phyloP scores from a whole-genome alignment of 2,329 filamentous ascomycete species.

The Exophiala sp. region DNA sequence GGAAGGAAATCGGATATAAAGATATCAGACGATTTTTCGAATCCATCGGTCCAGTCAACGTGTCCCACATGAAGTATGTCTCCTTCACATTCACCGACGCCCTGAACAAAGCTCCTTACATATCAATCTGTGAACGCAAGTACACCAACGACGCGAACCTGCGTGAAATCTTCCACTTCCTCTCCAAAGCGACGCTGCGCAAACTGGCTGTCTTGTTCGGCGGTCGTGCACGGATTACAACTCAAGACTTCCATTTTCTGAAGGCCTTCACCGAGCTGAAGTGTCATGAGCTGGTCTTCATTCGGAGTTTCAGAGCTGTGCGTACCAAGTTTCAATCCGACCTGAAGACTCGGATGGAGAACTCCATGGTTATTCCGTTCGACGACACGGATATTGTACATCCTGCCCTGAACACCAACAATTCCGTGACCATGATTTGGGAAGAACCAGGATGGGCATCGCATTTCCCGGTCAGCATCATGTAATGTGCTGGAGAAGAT shows the following conservation, averaged over 20 bases:
- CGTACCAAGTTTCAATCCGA: neutral
- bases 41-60: constrained; percentile 44
- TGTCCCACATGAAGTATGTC: constrained; percentile 43
- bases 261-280: constrained; percentile 42
- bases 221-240: constrained; percentile 36
- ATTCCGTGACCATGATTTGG: constrained; percentile 11
- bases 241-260: constrained; percentile 38
- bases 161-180: constrained; percentile 41
- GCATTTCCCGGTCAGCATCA: no score
- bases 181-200: constrained; percentile 40
- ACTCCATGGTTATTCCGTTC: constrained; percentile 10
- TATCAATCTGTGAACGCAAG: constrained; percentile 35
- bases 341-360: constrained; percentile 1
- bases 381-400: neutral
- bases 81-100: constrained; percentile 45
- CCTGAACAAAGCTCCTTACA: constrained; percentile 36
- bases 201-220: constrained; percentile 40
- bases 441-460: neutral
- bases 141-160: constrained; percentile 46
- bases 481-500: no score
- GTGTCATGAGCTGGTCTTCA: constrained; percentile 38
- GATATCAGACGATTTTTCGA: constrained; percentile 43
- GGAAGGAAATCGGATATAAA: constrained; percentile 45
- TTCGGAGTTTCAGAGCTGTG: neutral
- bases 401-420: no score